These are phyloP conservation scores for Daldinia vernicosa DNA, from an alignment of 495 filamentous ascomycete species.

Conservation along the genomic window DNA sequence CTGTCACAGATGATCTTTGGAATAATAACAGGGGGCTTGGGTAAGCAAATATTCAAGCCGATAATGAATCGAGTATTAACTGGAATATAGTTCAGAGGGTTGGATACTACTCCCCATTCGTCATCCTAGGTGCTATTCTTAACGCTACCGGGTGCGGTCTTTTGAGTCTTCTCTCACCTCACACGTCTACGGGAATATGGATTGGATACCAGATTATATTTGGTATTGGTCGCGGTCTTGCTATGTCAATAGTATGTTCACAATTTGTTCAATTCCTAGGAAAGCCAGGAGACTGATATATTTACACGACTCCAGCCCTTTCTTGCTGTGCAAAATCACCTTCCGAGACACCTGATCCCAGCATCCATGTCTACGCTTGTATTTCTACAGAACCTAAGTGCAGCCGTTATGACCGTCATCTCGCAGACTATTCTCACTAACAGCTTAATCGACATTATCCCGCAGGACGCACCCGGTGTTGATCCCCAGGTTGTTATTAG, in stretches of 20 bases:
- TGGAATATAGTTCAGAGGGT: not conserved
- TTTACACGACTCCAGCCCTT: not conserved
- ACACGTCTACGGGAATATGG: not conserved
- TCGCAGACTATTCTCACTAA: constrained; percentile 48
- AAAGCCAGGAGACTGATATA: not conserved
- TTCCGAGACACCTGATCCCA: constrained; percentile 33
- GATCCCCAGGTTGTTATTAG: not conserved
- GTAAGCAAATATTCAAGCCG: not conserved
- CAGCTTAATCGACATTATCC: constrained; percentile 3
- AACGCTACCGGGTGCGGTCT: not conserved
- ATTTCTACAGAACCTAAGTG: constrained; percentile 47
- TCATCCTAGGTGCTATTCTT: not conserved
- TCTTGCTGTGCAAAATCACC: constrained; percentile 30
- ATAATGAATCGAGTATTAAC: not conserved
- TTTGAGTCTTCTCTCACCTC: not conserved
- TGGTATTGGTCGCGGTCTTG: not conserved
- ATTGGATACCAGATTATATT: not conserved
- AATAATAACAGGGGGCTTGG: not conserved
- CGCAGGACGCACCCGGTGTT: not conserved
- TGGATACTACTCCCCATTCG: not conserved
- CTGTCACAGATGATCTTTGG: not conserved
- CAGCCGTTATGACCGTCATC: constrained; percentile 46
- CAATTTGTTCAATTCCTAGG: not conserved
- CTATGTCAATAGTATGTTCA: not conserved
- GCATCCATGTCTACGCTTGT: constrained; percentile 46